These are phyloP conservation scores for Gracilaria domingensis DNA, from an alignment of 23 red algal genomes.

Conservation along the genomic window DNA sequence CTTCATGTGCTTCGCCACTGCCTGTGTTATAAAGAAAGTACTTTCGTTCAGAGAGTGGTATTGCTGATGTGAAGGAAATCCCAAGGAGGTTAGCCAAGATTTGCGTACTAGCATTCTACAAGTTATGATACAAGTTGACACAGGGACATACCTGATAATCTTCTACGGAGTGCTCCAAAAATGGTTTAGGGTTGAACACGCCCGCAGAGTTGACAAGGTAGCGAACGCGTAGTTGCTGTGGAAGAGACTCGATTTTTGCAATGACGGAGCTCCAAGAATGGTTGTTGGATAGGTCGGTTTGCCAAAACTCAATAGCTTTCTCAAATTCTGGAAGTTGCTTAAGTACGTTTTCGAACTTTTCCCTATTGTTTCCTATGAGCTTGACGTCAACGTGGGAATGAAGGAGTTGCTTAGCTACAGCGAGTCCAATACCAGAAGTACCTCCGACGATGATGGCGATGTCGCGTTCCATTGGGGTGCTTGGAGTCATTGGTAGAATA, in stretches of 20 bases:
- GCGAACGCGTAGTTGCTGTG: neutral
- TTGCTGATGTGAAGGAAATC: neutral
- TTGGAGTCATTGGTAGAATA: no score
- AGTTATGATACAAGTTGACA: no score
- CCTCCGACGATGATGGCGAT: constrained; percentile 6
- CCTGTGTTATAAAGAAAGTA: constrained; percentile 9
- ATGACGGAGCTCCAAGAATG: neutral
- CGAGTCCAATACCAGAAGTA: constrained; percentile 14
- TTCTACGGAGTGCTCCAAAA: neutral
- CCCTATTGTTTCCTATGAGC: neutral
- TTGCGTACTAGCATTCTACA: neutral
- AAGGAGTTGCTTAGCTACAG: neutral
- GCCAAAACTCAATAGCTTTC: constrained; percentile 1
- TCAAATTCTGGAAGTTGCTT: neutral
- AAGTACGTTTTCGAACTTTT: neutral
- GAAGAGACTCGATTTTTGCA: neutral
- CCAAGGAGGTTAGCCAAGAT: neutral
- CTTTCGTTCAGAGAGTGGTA: neutral
- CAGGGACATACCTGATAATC: constrained; percentile 3
- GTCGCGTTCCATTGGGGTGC: no score
- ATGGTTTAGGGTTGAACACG: constrained; percentile 20
- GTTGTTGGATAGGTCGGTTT: neutral
- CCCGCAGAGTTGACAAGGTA: constrained; percentile 14
- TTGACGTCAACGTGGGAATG: neutral
- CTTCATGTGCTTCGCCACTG: constrained; percentile 47